Percentiles rank a stretch among this genome's conserved stretches.
Conservation (phyloP, 192 early-diverging fungal species). For the Umbelopsis ramanniana region DNA sequence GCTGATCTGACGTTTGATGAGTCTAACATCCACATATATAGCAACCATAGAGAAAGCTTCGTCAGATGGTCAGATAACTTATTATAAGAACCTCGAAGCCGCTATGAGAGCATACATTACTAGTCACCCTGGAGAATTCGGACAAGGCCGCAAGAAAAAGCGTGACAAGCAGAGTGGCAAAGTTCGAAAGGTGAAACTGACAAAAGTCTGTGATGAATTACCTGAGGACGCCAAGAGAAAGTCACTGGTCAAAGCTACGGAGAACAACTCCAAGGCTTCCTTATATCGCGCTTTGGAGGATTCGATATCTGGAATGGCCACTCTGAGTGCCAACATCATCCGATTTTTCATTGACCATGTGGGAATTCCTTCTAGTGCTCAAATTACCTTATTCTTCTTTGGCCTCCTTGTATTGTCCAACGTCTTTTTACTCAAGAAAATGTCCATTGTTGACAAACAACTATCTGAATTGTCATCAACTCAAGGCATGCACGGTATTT, state of each 20-base stretch:
- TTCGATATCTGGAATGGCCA: neutral
- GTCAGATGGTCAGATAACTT: conserved; percentile 41
- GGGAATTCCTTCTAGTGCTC: conserved; percentile 1
- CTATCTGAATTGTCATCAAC: neutral
- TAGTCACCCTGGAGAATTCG: conserved; percentile 42
- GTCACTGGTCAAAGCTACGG: neutral
- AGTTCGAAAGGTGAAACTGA: neutral
- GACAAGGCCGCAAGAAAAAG: conserved; percentile 1
- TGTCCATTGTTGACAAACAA: conserved; percentile 12
- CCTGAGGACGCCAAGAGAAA: neutral
- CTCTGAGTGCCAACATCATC: neutral
- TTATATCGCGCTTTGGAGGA: conserved; percentile 9
- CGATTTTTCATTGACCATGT: conserved; percentile 1
- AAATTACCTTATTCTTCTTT: conserved; percentile 5
- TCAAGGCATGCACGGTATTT: neutral
- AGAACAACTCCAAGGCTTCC: neutral
- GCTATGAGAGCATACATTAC: conserved; percentile 52
- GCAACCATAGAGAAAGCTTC: conserved; percentile 47
- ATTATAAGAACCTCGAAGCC: conserved; percentile 48
- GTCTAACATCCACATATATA: conserved; percentile 1
- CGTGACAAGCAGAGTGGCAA: conserved; percentile 23
- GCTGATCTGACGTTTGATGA: neutral
- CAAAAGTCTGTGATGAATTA: neutral
- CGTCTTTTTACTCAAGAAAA: conserved; percentile 4
- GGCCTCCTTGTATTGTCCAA: neutral